A percentile compares a stretch with the other conserved stretches of the same genome.
These are phyloP conservation scores for Pouteria glomerata DNA, from an alignment of 148 eudicot species.

Conservation along the genomic window DNA sequence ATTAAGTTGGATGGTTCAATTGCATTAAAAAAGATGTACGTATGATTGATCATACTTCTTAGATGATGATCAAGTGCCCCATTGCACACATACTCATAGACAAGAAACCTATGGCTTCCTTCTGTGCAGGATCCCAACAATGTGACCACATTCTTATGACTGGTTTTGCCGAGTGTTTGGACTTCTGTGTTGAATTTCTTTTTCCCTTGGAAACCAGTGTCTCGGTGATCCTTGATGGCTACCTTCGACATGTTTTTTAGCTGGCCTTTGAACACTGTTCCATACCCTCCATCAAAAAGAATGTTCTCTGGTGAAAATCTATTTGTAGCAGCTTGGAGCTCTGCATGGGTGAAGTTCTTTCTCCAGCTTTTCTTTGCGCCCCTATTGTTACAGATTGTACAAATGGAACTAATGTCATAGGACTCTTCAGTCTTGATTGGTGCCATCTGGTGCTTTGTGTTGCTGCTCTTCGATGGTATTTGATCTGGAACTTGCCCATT, in stretches of 20 bases:
- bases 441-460: background rate
- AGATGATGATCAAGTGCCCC: conserved; percentile 19
- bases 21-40: background rate
- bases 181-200: conserved; percentile 33
- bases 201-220: conserved; percentile 23
- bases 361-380: conserved; percentile 13
- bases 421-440: background rate
- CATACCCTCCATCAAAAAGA: conserved; percentile 29
- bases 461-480: background rate
- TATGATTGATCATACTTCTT: conserved; percentile 20
- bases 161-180: conserved; percentile 22
- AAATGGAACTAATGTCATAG: conserved; percentile 12
- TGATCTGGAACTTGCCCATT: background rate
- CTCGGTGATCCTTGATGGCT: conserved; percentile 28
- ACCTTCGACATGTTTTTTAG: conserved; percentile 14
- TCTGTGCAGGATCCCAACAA: conserved; percentile 29
- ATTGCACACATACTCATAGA: conserved; percentile 33
- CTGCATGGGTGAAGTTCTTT: conserved; percentile 21
- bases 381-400: conserved; percentile 19
- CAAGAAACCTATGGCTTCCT: conserved; percentile 27
- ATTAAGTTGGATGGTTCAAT: background rate
- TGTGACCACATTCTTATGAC: conserved; percentile 32
- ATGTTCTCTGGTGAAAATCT: conserved; percentile 20
- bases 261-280: conserved; percentile 23
- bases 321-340: conserved; percentile 28